phyloP scores from a whole-genome alignment of 1,284 basidiomycete genomes.

The Cryptococcus jaspeensis region DNA sequence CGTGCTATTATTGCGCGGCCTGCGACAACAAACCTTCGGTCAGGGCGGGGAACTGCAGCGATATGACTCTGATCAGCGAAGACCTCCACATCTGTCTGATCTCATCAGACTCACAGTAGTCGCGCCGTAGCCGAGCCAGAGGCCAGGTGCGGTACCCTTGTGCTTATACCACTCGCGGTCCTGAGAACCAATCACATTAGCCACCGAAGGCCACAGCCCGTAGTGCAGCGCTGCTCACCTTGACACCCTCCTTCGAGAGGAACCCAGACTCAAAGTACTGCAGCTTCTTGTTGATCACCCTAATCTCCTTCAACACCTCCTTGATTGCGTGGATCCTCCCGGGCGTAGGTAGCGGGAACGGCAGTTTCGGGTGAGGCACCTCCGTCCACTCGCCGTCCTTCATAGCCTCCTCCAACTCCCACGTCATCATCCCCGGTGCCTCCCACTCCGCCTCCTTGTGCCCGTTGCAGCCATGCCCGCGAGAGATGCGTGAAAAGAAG shows the following conservation, averaged over 20 bases:
- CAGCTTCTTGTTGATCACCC: conserved; percentile 68
- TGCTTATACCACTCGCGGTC: conserved; percentile 83
- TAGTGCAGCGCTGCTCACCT: conserved; percentile 19
- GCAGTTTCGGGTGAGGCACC: conserved; percentile 11
- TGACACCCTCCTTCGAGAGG: conserved; percentile 73
- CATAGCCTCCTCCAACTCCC: background rate
- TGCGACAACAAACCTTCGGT: conserved; percentile 63
- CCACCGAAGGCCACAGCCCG: background rate
- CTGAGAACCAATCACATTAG: conserved; percentile 29
- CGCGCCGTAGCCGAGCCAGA: conserved; percentile 83
- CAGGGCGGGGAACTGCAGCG: conserved; percentile 64
- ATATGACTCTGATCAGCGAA: background rate
- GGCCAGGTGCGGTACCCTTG: conserved; percentile 83
- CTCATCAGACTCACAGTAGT: conserved; percentile 38
- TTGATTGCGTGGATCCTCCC: conserved; percentile 55
- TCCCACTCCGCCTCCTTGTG: background rate
- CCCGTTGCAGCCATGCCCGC: background rate
- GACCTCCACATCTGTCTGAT: background rate
- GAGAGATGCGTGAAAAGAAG: conserved; percentile 1
- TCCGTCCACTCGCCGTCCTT: background rate
- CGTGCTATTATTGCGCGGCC: background rate
- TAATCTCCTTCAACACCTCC: conserved; percentile 64
- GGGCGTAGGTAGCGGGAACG: conserved; percentile 16
- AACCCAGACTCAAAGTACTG: conserved; percentile 79
- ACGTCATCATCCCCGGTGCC: conserved; percentile 1